A percentile compares a stretch with the other conserved stretches of the same genome.
phyloP scores from a whole-genome alignment of 2,329 filamentous ascomycete genomes.

The Coleophoma cylindrospora region DNA sequence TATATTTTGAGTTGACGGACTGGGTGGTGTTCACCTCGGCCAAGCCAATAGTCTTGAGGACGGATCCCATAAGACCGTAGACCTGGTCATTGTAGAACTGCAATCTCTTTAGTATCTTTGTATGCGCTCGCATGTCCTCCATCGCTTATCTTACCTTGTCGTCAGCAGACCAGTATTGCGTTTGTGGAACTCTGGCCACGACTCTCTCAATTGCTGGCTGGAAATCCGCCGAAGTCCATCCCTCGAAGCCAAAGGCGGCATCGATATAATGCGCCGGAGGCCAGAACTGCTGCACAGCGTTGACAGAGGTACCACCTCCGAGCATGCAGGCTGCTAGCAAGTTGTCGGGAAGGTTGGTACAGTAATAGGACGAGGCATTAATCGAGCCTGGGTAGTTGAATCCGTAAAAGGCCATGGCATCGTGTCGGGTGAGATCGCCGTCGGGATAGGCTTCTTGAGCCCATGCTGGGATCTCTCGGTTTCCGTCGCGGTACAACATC shows the following conservation, averaged over 20 bases:
- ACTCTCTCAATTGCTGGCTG: conserved; percentile 49
- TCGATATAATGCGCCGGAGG: conserved; percentile 57
- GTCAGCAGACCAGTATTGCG: conserved; percentile 35
- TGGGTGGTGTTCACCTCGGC: background rate
- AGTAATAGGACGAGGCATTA: background rate
- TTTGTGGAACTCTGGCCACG: conserved; percentile 63
- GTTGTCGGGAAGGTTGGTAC: conserved; percentile 35
- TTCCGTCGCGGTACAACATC: conserved; percentile 2
- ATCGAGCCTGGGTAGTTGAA: background rate
- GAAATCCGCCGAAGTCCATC: conserved; percentile 63
- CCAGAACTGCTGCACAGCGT: conserved; percentile 52
- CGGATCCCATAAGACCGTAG: background rate
- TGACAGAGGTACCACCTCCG: conserved; percentile 46
- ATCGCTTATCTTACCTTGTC: conserved; percentile 50
- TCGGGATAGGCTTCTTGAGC: background rate
- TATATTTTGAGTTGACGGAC: background rate
- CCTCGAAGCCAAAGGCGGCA: conserved; percentile 64
- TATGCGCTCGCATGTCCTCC: background rate
- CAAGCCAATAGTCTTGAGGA: background rate
- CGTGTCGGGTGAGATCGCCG: conserved; percentile 2
- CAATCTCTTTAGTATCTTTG: background rate
- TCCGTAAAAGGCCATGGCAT: conserved; percentile 3
- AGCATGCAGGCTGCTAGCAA: conserved; percentile 65
- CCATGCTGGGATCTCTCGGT: conserved; percentile 1
- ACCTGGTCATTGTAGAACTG: background rate